Percentiles rank a stretch among this genome's conserved stretches.
Evolutionary conservation across 2,329 filamentous ascomycete genomes (phyloP).

Genomic region (Diaporthe sp.): DNA sequence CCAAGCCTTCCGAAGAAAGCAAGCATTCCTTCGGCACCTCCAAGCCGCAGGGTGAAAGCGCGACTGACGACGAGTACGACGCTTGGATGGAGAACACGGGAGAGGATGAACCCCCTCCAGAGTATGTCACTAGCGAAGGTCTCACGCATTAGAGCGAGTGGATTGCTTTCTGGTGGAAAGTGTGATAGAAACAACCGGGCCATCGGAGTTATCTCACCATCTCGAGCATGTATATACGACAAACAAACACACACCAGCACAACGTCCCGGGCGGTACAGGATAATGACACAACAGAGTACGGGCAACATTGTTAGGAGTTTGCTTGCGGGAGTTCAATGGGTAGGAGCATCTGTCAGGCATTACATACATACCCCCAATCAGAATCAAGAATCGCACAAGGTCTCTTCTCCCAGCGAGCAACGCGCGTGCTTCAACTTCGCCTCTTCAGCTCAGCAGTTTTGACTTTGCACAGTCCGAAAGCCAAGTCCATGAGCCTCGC

Average conservation of each 20-base stretch:
- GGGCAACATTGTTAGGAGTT: not conserved
- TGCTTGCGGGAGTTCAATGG: not conserved
- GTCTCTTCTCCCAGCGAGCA: not conserved
- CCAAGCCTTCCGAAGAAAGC: constrained; percentile 15
- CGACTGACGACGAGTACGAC: constrained; percentile 55
- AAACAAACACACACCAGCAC: constrained; percentile 19
- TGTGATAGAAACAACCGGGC: not conserved
- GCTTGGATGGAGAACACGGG: constrained; percentile 41
- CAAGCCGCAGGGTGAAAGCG: constrained; percentile 50
- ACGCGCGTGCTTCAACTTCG: not conserved
- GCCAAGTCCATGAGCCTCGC: not conserved
- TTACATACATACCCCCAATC: constrained; percentile 31
- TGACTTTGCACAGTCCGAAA: not conserved
- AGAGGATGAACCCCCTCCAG: constrained; percentile 31
- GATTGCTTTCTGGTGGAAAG: not conserved
- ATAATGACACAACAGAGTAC: constrained; percentile 14
- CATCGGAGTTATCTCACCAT: not conserved
- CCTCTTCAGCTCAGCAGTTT: not conserved
- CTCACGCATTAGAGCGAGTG: constrained; percentile 8
- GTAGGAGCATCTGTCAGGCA: constrained; percentile 4
- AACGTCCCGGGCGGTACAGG: constrained; percentile 6
- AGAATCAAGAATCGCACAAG: not conserved
- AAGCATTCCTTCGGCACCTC: not conserved
- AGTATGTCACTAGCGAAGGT: constrained; percentile 24
- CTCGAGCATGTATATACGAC: constrained; percentile 19